Evolutionary conservation across 75 land plant genomes (phyloP).

Genomic region (Picea sitchensis): DNA sequence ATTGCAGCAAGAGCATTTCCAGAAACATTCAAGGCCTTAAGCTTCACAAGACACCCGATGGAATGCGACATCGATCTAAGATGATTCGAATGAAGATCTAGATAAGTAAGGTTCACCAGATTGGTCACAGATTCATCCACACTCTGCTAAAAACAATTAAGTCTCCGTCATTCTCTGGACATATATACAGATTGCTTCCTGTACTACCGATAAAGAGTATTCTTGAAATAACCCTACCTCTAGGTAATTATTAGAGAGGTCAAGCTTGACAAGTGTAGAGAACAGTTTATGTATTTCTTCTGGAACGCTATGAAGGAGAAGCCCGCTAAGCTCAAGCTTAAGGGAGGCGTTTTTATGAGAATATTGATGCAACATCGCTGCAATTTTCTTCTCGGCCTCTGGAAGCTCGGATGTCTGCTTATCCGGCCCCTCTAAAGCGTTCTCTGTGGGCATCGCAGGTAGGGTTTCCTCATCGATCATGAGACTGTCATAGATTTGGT

Average conservation of each 20-base stretch:
- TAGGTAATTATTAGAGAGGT: slow-evolving; percentile 55
- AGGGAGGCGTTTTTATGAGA: slow-evolving; percentile 5
- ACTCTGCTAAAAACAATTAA: slow-evolving; percentile 17
- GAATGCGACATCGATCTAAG: slow-evolving; percentile 51
- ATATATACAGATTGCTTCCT: neutral
- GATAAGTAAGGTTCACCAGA: slow-evolving; percentile 38
- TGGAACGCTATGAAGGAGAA: slow-evolving; percentile 31
- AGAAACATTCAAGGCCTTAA: slow-evolving; percentile 54
- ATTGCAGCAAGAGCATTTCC: slow-evolving; percentile 58
- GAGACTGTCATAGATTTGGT: neutral
- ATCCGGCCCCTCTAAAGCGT: too few species aligned
- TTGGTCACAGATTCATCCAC: slow-evolving; percentile 57
- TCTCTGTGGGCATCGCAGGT: neutral
- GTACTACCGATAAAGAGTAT: neutral
- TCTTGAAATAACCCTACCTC: slow-evolving; percentile 28
- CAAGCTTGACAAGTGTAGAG: slow-evolving; percentile 28
- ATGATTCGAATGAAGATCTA: slow-evolving; percentile 61
- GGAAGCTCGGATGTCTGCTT: too few species aligned
- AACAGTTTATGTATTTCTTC: slow-evolving; percentile 18
- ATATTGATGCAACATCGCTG: neutral
- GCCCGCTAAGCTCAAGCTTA: slow-evolving; percentile 46
- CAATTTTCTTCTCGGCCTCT: neutral
- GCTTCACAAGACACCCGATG: slow-evolving; percentile 60
- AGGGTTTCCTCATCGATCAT: neutral
- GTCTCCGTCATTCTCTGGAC: neutral